Evolutionary conservation across 257 asterid species (phyloP).

Genomic region (Jacaranda copaia): DNA sequence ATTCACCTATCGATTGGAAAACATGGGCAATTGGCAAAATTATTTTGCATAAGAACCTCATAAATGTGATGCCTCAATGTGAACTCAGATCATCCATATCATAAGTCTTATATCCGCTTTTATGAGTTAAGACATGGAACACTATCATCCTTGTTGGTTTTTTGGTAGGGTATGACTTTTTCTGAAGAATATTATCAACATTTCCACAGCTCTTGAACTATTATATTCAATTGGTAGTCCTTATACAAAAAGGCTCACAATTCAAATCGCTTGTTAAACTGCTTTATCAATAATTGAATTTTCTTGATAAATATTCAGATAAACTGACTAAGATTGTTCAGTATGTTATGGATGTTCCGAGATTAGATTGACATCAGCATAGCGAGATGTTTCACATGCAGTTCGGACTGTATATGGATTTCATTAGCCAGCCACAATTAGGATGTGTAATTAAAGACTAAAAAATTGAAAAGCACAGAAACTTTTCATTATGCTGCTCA

Average conservation of each 20-base stretch:
- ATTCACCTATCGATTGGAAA: background rate
- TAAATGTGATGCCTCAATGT: conserved; percentile 5
- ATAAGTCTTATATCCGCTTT: conserved; percentile 9
- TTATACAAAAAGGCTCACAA: background rate
- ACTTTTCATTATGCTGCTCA: conserved; percentile 18
- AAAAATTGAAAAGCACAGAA: background rate
- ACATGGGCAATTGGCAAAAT: background rate
- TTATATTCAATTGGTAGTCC: conserved; percentile 8
- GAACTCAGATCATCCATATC: background rate
- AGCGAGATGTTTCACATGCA: conserved; percentile 25
- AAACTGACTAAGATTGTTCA: conserved; percentile 12
- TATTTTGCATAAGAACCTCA: background rate
- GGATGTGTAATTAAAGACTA: background rate
- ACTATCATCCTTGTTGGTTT: background rate
- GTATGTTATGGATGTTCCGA: background rate
- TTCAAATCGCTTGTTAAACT: background rate
- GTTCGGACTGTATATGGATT: conserved; percentile 16
- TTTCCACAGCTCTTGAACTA: conserved; percentile 2
- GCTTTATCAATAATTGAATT: background rate
- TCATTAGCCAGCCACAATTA: conserved; percentile 7
- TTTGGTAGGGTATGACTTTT: conserved; percentile 8
- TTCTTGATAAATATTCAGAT: conserved; percentile 12
- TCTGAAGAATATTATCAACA: conserved; percentile 8
- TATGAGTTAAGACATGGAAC: conserved; percentile 10
- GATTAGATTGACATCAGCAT: background rate